Percentiles rank a stretch among this genome's conserved stretches.
phyloP scores from a whole-genome alignment of 2,329 filamentous ascomycete species.

The Cladobotryum mycophilum region DNA sequence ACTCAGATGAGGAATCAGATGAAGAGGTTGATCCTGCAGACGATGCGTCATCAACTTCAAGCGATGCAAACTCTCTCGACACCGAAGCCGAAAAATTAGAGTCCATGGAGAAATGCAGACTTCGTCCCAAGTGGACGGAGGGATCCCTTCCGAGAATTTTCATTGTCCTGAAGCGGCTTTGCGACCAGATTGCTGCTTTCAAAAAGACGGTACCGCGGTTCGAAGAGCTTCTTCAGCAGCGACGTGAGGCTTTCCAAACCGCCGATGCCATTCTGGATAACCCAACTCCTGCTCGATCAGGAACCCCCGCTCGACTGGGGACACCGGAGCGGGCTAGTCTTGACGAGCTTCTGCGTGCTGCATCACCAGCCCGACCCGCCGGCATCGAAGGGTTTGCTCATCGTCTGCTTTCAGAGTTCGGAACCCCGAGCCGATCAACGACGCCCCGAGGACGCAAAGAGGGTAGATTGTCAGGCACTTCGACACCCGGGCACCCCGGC shows the following conservation, averaged over 20 bases:
- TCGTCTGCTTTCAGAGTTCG: slow-evolving; percentile 53
- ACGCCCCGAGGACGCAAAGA: slow-evolving; percentile 48
- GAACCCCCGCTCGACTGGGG: slow-evolving; percentile 25
- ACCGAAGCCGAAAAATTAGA: slow-evolving; percentile 33
- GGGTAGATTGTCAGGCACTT: slow-evolving; percentile 25
- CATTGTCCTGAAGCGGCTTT: slow-evolving; percentile 51
- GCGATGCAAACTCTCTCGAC: slow-evolving; percentile 4
- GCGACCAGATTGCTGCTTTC: slow-evolving; percentile 57
- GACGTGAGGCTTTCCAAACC: slow-evolving; percentile 57
- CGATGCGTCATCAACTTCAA: slow-evolving; percentile 1
- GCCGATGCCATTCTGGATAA: slow-evolving; percentile 44
- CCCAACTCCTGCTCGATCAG: slow-evolving; percentile 23
- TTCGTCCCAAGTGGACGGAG: slow-evolving; percentile 46
- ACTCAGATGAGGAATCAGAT: slow-evolving; percentile 6
- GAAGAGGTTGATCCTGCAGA: slow-evolving; percentile 1
- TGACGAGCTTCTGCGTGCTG: slow-evolving; percentile 38
- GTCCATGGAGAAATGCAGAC: slow-evolving; percentile 45
- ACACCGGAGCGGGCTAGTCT: slow-evolving; percentile 38
- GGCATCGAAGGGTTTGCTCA: slow-evolving; percentile 57
- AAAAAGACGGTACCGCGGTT: slow-evolving; percentile 62
- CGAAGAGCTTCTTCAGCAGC: slow-evolving; percentile 62
- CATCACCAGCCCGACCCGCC: slow-evolving; percentile 48
- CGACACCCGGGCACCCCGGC: slow-evolving; percentile 21
- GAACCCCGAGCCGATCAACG: slow-evolving; percentile 44
- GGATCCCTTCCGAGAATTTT: slow-evolving; percentile 49